Evolutionary conservation across 495 filamentous ascomycete genomes (phyloP), one percentile per base, ranked within the genome.

Genomic region (Letharia columbiana): DNA sequence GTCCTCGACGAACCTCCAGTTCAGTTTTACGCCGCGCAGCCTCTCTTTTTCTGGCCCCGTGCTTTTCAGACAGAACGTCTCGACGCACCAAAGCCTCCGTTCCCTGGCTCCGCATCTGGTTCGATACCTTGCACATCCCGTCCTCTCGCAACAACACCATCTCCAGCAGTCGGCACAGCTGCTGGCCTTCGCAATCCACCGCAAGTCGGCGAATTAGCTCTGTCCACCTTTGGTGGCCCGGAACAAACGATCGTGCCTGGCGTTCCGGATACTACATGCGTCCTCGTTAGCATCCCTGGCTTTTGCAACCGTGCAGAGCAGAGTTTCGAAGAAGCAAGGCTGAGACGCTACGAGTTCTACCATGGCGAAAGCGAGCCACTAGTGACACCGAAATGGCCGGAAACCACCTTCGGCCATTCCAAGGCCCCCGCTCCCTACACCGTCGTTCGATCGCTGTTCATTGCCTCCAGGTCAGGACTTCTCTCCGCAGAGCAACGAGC

Each of bases 191-290:
- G 20, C 44, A 20, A 9, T 20, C 7, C 45, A 49, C 45, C 7
- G 7, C 1, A 18, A 45, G 2, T 7, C 9, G 23, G 10, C 45
- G 23, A 49, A 8, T 12, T n/a, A 50, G 20, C 23, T 28, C 23
- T 9, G 13, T 50, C 49, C 49, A 50, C 28, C 1, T 13, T 50
- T 28, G n/a, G n/a, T 28, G 23, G 28, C 49, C 49, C 4, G 10
- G 5, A 50, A 50, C n/a, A 23, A 28, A 23, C 49, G 49, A 10
- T 5, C 12, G 8, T 4, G 3, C 12, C 4, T 2, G n/a, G 13
- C 2, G 18, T 8, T 20, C 7, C 7, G 6, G 9, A 2, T 23
- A 7, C 1, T 4, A n/a, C 5, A 2, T 6, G 4, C 12, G 3
- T 11, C 40, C 10, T 13, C 2, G 2, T 50, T 28, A 50, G 23